These are phyloP conservation scores for Apodospora peruviana DNA, from an alignment of 495 filamentous ascomycete species.

Conservation along the genomic window DNA sequence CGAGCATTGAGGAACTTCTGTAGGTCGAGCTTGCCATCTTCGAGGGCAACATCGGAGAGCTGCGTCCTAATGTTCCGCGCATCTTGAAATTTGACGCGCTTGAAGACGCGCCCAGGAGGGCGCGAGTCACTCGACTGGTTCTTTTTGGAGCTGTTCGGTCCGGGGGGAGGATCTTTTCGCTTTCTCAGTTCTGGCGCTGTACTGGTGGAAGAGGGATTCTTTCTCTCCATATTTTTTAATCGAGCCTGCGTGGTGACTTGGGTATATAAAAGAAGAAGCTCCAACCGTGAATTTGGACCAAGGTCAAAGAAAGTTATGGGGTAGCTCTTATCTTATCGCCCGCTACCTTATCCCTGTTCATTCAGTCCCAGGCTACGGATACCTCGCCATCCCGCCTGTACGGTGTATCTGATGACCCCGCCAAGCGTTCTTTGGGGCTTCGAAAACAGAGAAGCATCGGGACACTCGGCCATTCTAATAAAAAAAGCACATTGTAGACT, in stretches of 20 bases:
- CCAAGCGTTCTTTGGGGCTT: no score
- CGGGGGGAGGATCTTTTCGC: constrained; percentile 12
- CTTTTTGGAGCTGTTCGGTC: not conserved
- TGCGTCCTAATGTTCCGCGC: constrained; percentile 70
- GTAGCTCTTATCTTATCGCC: not conserved
- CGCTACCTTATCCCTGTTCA: no score
- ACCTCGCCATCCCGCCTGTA: no score
- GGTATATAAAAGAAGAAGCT: no score
- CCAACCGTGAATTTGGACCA: no score
- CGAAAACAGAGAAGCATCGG: no score
- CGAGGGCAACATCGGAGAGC: constrained; percentile 62
- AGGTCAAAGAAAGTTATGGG: no score
- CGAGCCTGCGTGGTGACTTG: not conserved
- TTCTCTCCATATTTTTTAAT: constrained; percentile 6
- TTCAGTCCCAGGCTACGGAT: no score
- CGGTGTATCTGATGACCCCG: no score
- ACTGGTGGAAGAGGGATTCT: not conserved
- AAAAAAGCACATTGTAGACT: no score
- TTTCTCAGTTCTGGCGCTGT: constrained; percentile 5
- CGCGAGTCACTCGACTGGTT: constrained; percentile 10
- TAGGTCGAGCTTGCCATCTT: constrained; percentile 73
- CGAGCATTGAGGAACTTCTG: constrained; percentile 75
- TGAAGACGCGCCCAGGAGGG: constrained; percentile 10
- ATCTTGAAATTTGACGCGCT: constrained; percentile 61
- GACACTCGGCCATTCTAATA: no score